Evolutionary conservation across 2,329 filamentous ascomycete genomes (phyloP).

Genomic region (Trichothecium roseum): DNA sequence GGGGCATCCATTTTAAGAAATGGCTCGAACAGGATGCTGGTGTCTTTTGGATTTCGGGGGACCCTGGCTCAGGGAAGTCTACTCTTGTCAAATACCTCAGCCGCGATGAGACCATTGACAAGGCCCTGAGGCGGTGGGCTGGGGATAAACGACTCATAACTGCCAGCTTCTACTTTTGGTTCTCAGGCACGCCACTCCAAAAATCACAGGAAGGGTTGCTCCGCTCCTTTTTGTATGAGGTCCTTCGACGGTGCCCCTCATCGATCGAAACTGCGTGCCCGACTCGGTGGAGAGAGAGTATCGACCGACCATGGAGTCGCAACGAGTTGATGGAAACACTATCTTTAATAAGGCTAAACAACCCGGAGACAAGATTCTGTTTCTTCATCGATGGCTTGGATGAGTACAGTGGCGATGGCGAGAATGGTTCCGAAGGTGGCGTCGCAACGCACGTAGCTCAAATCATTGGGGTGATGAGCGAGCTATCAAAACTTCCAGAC

Average conservation of each 20-base stretch:
- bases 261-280: background rate
- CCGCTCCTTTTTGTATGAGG: background rate
- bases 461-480: conserved; percentile 4
- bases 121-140: conserved; percentile 18
- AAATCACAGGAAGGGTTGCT: conserved; percentile 22
- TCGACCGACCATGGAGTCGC: background rate
- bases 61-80: conserved; percentile 30
- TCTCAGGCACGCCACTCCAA: conserved; percentile 17
- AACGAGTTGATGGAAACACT: conserved; percentile 2
- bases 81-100: conserved; percentile 27
- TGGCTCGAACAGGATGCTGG: conserved; percentile 15
- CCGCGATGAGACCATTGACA: conserved; percentile 7
- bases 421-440: background rate
- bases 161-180: conserved; percentile 25
- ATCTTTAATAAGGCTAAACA: background rate
- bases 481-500: conserved; percentile 1
- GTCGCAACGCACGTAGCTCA: background rate
- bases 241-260: background rate
- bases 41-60: conserved; percentile 25
- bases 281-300: background rate
- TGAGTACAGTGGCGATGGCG: conserved; percentile 9
- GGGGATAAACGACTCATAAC: conserved; percentile 8
- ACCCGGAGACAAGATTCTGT: conserved; percentile 5
- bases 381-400: conserved; percentile 16
- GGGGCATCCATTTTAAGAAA: conserved; percentile 5